Evolutionary conservation across 805 yeast genomes (phyloP).

Genomic region (Suhomyces xylopsoci): DNA sequence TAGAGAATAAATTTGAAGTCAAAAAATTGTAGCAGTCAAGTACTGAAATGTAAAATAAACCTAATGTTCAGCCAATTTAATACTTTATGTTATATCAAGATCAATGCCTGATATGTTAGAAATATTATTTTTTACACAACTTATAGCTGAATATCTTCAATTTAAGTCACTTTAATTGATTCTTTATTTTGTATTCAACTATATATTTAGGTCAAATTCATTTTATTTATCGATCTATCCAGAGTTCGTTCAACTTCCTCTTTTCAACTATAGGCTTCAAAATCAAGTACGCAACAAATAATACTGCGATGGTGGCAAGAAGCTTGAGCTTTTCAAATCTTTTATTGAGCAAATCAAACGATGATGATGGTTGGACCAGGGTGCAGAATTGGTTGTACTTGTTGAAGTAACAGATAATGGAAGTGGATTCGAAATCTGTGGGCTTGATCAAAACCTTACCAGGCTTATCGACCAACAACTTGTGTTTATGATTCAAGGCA

Average conservation of each 20-base stretch:
- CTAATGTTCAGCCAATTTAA: too few relatives aligned
- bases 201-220: background rate
- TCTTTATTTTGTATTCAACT: background rate
- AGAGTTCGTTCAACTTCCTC: constrained; percentile 50
- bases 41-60: too few relatives aligned
- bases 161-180: too few relatives aligned
- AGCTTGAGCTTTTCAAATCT: constrained; percentile 68
- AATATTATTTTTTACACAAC: too few relatives aligned
- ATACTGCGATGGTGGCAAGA: constrained; percentile 52
- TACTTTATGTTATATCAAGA: too few relatives aligned
- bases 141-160: too few relatives aligned
- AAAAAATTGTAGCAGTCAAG: background rate
- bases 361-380: constrained; percentile 72
- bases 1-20: background rate
- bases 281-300: constrained; percentile 46
- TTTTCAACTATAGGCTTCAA: constrained; percentile 56
- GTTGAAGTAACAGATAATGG: constrained; percentile 63
- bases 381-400: constrained; percentile 70
- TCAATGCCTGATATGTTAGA: too few relatives aligned
- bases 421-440: constrained; percentile 79
- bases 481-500: constrained; percentile 36
- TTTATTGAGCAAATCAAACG: constrained; percentile 71
- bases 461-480: constrained; percentile 17
- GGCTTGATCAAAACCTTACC: constrained; percentile 29
- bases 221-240: constrained; percentile 35